Conservation (phyloP, 192 early-diverging fungal genomes). For the Lunasporangiospora selenospora region DNA sequence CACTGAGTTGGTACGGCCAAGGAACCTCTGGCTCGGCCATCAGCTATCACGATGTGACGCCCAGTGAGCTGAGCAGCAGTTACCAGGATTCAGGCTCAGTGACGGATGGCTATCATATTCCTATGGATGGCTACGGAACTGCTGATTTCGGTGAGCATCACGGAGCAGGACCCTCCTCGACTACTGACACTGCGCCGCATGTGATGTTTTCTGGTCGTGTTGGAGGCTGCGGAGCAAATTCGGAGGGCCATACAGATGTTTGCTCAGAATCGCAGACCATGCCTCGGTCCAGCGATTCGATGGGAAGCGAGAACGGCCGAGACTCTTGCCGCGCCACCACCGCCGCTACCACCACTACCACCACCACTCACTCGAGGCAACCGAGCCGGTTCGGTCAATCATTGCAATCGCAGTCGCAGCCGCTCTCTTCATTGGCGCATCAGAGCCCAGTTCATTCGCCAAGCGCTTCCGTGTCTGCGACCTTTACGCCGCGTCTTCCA, state of each 20-base stretch:
- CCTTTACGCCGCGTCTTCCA: conserved; percentile 33
- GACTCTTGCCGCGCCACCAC: neutral
- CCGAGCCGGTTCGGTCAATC: conserved; percentile 7
- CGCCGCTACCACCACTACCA: neutral
- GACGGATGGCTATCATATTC: neutral
- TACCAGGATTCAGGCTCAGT: conserved; percentile 13
- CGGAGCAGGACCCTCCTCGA: neutral
- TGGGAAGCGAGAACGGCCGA: neutral
- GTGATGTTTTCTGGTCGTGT: neutral
- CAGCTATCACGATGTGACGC: conserved; percentile 33
- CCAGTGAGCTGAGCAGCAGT: conserved; percentile 21
- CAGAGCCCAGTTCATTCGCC: conserved; percentile 22
- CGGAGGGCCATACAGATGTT: too few species aligned
- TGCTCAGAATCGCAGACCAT: neutral
- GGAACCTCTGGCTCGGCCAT: conserved; percentile 29
- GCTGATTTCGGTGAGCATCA: neutral
- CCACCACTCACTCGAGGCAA: neutral
- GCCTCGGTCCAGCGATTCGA: neutral
- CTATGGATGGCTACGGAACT: neutral
- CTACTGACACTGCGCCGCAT: neutral
- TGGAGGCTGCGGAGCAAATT: neutral
- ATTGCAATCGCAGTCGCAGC: too few species aligned
- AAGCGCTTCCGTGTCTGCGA: conserved; percentile 24
- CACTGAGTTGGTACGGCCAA: conserved; percentile 38
- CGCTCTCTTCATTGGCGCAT: too few species aligned